Evolutionary conservation across 2,329 filamentous ascomycete species (phyloP), one percentile per base, ranked within the genome.

Genomic region (Emmonsia crescens): DNA sequence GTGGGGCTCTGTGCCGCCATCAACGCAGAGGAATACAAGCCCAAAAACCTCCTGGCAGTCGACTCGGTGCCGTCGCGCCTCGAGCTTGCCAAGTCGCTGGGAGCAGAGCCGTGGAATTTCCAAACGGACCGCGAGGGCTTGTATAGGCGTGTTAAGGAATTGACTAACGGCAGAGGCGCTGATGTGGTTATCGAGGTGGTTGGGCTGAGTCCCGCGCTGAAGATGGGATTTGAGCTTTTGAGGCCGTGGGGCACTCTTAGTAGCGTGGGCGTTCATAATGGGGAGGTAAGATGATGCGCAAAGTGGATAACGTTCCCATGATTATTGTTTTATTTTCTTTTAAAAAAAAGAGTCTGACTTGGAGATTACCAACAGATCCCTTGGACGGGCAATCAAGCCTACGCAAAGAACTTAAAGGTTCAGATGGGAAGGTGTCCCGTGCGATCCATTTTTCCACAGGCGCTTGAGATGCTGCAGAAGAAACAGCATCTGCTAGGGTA

Each of bases 101-200:
- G 91, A 2, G 92, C 90, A 2, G 90, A 93, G 74, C 86, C 89
- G 0, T 85, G 91, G 75, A 92, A 96, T 72, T 93, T 93, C 74
- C 76, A 82, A 69, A 84, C 78, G 1, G 83, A 89, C 63, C 81
- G 80, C 56, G 83, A 86, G 46, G 84, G 81, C 2, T 80, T 95
- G 72, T 76, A 85, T 61, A 80, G 82, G 67, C 83, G 87, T 60
- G 85, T 96, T 60, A 85, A 85, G 70, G 87, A 89, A 67, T 82
- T 87, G 56, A 94, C 90, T 0, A 81, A 88, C 19, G 91, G 91
- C 8, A 81, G 92, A 46, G 92, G 92, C 6, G 91, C 91, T 16
- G 92, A 96, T 75, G 85, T 89, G 21, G 85, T 94, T 1, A 85
- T 96, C 66, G 89, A 92, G 73, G 87, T 89, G 6, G 89, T 91